Evolutionary conservation across 306 rosid genomes (phyloP), one percentile per base, ranked within the genome.

Genomic region (Vachellia pachyceras): DNA sequence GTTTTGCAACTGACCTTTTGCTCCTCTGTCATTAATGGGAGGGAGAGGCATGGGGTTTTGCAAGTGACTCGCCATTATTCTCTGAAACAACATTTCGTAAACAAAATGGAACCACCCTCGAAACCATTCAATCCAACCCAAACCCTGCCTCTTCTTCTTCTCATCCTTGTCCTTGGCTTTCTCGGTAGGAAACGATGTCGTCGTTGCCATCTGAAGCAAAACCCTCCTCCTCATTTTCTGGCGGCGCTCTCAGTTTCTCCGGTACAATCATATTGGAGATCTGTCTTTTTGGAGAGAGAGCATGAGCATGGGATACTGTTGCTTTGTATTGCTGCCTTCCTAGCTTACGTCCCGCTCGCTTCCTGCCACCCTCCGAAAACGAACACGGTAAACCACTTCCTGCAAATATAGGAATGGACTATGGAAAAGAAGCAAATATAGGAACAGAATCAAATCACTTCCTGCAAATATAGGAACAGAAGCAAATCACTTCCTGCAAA

Each of bases 121-220:
- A 10, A 89, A 13, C 97, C 98, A 94, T 72, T 91, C 94, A 57
- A 94, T 89, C 98, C 98, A 94, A 44, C 97, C 98, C 84, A 94
- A 84, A 3, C 83, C 81, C 68, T 79, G 82, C 82, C 90, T 92
- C 88, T 82, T 92, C 88, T 82, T 84, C 84, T 65, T 84, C 86
- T 72, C 79, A 5, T 14, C 42, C 80, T 22, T 65, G 69, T 1
- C 40, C 47, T 73, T 72, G 65, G 82, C n/a, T 68, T 90, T 87
- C 0, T 76, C 83, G 55, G 80, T 58, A 67, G 90, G 73, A 82
- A 82, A 88, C 76, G 88, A 57, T 69, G 81, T 23, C 75, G 81
- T 35, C 83, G 84, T 81, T 77, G 79, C 91, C 97, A 89, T 89
- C 57, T 57, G 77, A 20, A 29, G 41, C 40, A 6, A 71, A 77